Evolutionary conservation across 2,329 filamentous ascomycete species (phyloP), one percentile per base, ranked within the genome.

Genomic region (Diaporthe ilicicola): DNA sequence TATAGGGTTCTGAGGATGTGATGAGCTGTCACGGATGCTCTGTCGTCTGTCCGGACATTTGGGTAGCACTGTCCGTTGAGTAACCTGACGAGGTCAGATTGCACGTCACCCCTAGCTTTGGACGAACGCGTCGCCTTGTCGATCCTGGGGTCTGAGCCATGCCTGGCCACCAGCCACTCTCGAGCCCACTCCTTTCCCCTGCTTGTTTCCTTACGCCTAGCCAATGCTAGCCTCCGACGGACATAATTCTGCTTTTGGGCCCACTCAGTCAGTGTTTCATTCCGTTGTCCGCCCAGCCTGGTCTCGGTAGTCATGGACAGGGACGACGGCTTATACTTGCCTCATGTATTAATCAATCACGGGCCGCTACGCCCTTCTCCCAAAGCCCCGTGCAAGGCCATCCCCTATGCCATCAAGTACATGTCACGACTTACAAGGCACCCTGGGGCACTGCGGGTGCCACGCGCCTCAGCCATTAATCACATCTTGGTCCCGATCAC

Each of bases 311-410:
- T 56, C 39, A 55, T 39, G 51, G 65, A 67, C 39, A 48, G 65
- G 53, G 53, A 59, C 53, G 42, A 29, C 42, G 53, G 53, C 42
- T 39, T 56, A 53, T 68, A 68, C 65, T 15, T 29, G 42, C 34
- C 19, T 37, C 50, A 39, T 68, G 42, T 66, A 59, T 59, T 54
- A 67, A 55, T 59, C 29, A 37, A 59, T 59, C 39, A 32, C 42
- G 53, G 65, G 50, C 65, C n/a, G 51, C 51, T 32, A 55, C 64
- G 64, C 64, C 64, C 42, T 55, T 67, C 42, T 46, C 51, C 53
- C 65, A 32, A 7, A 27, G 19, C 19, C 37, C 50, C 65, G 50
- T 68, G 44, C 65, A 56, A 39, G 22, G 42, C 53, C 19, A 19
- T 48, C 8, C 53, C 24, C 37, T 29, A 59, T 22, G 24, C 64